Base-by-base conservation (phyloP, 768 basidiomycete species). In the Mycena sanguinolenta region DNA sequence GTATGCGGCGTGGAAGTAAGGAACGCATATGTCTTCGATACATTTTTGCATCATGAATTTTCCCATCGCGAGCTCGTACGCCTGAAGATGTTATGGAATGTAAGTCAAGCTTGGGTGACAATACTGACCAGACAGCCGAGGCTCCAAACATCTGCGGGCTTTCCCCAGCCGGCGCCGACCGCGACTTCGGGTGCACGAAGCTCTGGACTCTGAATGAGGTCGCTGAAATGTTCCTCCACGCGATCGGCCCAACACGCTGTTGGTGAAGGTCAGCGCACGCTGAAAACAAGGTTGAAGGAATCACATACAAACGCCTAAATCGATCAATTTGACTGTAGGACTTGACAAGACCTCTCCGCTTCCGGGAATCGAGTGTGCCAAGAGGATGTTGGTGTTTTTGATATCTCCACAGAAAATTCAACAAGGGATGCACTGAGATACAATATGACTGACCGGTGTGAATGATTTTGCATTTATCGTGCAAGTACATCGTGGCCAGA, bases 241-340 rank as follows among this genome's bases (percentile, higher is more conserved):
- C 65, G 49, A 38, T 67, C 65, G 36, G 65, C 65, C 65, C 65
- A 67, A 50, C 65, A 67, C 13, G 65, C 65, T 67, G 46, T 59
- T 46, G 34, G 32, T 58, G 27, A n/a, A 23, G n/a, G 21, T 67
- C 12, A 67, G 42, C 60, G 23, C 53, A 2, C 65, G 30, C 3
- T 54, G 39, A 0, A 65, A 30, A 30, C 38, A 52, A 34, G 21
- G n/a, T n/a, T n/a, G 52, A 38, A 25, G 52, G 28, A 44, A 44
- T 44, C 42, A 27, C 65, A 30, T 60, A 67, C 65, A 58, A 34
- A 67, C 65, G 10, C 65, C 65, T 17, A 67, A 38, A 53, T 67
- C 65, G 32, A 67, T 60, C 58, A 67, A 59, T 28, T 67, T 67
- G 17, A 67, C 65, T 34, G 49, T 67, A 27, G 16, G 23, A n/a